Conservation (phyloP, 1,284 basidiomycete species). For the Sanghuangporus weigelae region DNA sequence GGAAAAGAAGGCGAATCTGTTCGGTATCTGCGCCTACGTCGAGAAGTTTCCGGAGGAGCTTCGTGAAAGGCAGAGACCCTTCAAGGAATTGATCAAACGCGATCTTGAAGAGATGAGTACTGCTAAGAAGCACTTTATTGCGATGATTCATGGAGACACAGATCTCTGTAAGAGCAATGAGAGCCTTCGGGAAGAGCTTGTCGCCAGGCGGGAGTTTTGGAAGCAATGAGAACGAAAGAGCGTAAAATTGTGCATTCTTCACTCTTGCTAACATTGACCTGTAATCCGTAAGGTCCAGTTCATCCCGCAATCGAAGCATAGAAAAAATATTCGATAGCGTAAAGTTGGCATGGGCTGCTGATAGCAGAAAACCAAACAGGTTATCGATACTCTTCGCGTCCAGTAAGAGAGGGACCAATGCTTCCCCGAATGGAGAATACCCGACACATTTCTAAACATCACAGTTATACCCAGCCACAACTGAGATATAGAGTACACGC, state of each 20-base stretch:
- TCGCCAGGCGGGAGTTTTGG: not conserved
- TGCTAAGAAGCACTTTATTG: constrained; percentile 11
- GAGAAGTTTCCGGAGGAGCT: constrained; percentile 55
- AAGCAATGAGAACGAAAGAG: constrained; percentile 10
- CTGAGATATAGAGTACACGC: constrained; percentile 23
- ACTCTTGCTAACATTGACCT: constrained; percentile 29
- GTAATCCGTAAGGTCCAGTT: constrained; percentile 27
- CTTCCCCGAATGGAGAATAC: constrained; percentile 54
- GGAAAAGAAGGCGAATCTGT: constrained; percentile 56
- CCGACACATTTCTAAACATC: constrained; percentile 53
- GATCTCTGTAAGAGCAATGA: not conserved
- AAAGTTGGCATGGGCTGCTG: constrained; percentile 60
- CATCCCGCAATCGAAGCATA: constrained; percentile 30
- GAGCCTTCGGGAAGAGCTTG: not conserved
- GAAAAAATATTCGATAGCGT: constrained; percentile 47
- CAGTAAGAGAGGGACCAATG: constrained; percentile 44
- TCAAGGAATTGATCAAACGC: constrained; percentile 30
- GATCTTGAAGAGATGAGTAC: not conserved
- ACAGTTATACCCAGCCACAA: not conserved
- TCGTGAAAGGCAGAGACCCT: constrained; percentile 30
- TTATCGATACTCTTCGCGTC: constrained; percentile 45
- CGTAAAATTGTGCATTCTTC: constrained; percentile 26
- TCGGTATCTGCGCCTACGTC: constrained; percentile 65
- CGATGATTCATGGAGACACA: constrained; percentile 7
- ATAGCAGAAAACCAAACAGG: constrained; percentile 57